These are phyloP conservation scores for Hypoxylon sp. DNA, from an alignment of 2,329 filamentous ascomycete species.

Conservation along the genomic window DNA sequence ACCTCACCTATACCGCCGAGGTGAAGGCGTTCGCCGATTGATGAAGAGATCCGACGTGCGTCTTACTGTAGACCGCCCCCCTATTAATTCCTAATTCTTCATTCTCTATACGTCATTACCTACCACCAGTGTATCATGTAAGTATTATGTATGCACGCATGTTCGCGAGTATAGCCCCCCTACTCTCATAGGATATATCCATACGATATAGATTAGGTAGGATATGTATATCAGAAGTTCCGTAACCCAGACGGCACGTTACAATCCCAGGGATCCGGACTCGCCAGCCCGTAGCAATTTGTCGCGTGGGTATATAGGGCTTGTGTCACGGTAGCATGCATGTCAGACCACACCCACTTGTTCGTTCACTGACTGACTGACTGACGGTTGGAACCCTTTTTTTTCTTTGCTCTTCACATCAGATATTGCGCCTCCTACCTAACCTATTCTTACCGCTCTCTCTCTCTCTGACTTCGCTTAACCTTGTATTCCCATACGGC, in stretches of 20 bases:
- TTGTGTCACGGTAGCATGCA: conserved; percentile 32
- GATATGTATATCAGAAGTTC: background rate
- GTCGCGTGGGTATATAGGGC: conserved; percentile 21
- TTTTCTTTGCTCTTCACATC: background rate
- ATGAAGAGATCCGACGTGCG: background rate
- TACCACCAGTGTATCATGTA: too few species aligned
- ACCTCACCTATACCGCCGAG: background rate
- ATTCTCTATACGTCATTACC: background rate
- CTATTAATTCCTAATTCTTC: background rate
- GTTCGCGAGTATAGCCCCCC: too few species aligned
- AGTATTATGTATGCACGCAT: background rate
- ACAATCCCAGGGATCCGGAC: background rate
- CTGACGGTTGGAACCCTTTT: background rate
- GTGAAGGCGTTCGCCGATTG: background rate
- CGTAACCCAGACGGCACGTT: background rate
- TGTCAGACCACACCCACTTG: conserved; percentile 11
- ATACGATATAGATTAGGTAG: background rate
- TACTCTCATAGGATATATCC: too few species aligned
- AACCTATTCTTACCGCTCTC: background rate
- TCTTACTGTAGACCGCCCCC: background rate
- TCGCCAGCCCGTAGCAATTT: background rate
- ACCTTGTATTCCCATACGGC: background rate
- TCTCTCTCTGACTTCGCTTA: too few species aligned
- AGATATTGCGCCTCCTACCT: conserved; percentile 1
- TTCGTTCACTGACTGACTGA: background rate